Base-by-base conservation (phyloP, 805 yeast species). In the Hanseniaspora valbyensis region DNA sequence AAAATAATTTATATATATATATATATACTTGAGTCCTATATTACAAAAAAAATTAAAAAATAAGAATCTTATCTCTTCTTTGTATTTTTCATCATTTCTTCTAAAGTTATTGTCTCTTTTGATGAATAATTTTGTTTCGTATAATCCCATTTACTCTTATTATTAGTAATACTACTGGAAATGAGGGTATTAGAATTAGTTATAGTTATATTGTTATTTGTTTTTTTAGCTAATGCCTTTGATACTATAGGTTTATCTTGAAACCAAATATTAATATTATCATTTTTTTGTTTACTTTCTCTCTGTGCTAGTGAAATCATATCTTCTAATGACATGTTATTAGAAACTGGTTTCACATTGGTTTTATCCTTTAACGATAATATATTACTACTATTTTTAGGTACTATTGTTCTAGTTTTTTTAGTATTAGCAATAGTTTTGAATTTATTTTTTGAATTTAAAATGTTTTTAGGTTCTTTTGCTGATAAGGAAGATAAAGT, bases 131-230 rank as follows among this genome's bases (percentile, higher is more conserved):
- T 40, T 10, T 48, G 29, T n/a, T 33, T 48, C 3, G 51, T 48
- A 25, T 48, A 48, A 18, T 48, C 51, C 44, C 44, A 48, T 30
- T 40, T 39, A 14, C 44, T 48, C 2, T 28, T 29, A 2, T 25
- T 25, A 16, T 19, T 24, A 22, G 16, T 13, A 5, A 8, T n/a
- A 26, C 10, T 30, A 10, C 24, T 44, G 13, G n/a, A n/a, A n/a
- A n/a, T n/a, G n/a, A n/a, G n/a, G n/a, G n/a, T n/a, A n/a, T n/a
- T n/a, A n/a, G n/a, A n/a, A n/a, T n/a, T n/a, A n/a, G n/a, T n/a
- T n/a, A n/a, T n/a, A n/a, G n/a, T n/a, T n/a, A n/a, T n/a, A n/a
- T n/a, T n/a, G n/a, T n/a, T n/a, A n/a, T n/a, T n/a, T n/a, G n/a
- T n/a, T n/a, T n/a, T 19, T 25, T 14, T 4, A 7, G 9, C 13